Evolutionary conservation across 2,329 filamentous ascomycete genomes (phyloP), one percentile per base, ranked within the genome.

Genomic region (Fusarium sp.): DNA sequence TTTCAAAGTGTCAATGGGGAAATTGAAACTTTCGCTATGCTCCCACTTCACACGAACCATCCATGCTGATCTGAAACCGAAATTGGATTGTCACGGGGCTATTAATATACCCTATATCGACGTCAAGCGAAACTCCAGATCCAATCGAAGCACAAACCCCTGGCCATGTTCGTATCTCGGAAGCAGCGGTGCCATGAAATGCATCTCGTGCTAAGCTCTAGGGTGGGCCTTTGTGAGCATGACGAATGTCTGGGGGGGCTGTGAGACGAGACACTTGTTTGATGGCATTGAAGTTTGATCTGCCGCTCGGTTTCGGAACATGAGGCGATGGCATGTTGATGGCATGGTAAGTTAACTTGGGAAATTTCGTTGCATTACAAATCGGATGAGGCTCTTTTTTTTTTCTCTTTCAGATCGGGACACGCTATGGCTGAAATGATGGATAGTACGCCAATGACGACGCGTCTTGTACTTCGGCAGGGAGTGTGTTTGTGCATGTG

Each of bases 341-440:
- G 29, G 29, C 29, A 31, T 31, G 29, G 29, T 31, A 31, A 31
- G 29, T 31, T 31, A 31, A 31, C 29, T 31, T 31, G 29, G 29
- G 10, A 31, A 31, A 27, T 20, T 60, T 45, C n/a, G 38, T 31
- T 42, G 64, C 57, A 50, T 56, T 50, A 60, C 29, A 50, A 57
- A 67, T 64, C 22, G 40, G 59, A 50, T 38, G 45, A 65, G 27
- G 27, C 16, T n/a, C 27, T 38, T 38, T 40, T 40, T 35, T 40
- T 40, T n/a, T n/a, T n/a, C n/a, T n/a, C n/a, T 40, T 18, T 20
- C 22, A 58, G 37, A 62, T 57, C 45, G 45, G 45, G 54, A 64
- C 63, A 69, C 60, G 64, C 63, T 34, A 66, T 68, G 64, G 62
- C 65, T 74, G 56, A 38, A 72, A 72, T 40, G 42, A 67, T 70